These are phyloP conservation scores for Oehlia diaphana DNA, from an alignment of 192 early-diverging fungal species.

Conservation along the genomic window DNA sequence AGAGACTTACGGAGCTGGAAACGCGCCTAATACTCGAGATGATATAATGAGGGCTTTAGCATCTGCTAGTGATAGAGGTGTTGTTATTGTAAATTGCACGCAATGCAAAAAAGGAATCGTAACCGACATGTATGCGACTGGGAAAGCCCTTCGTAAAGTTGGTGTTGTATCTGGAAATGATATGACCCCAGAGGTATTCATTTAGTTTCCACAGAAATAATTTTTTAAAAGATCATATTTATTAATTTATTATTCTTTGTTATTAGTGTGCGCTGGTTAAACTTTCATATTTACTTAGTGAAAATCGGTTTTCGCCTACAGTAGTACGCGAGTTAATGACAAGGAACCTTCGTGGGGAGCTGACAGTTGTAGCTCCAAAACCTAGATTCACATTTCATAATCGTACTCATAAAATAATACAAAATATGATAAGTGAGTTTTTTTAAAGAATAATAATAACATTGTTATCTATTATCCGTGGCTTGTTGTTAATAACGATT, in stretches of 20 bases:
- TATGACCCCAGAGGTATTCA: constrained; percentile 82
- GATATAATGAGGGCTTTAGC: constrained; percentile 82
- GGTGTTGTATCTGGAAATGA: constrained; percentile 89
- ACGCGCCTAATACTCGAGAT: constrained; percentile 87
- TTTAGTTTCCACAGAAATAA: not conserved
- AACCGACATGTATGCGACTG: constrained; percentile 88
- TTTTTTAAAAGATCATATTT: not conserved
- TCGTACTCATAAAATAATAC: constrained; percentile 54
- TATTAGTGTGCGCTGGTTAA: constrained; percentile 88
- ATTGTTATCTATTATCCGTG: too few relatives aligned
- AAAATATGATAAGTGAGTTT: constrained; percentile 41
- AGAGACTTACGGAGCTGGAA: constrained; percentile 96
- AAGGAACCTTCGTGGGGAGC: constrained; percentile 87
- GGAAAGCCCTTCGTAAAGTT: constrained; percentile 75
- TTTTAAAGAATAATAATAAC: not conserved
- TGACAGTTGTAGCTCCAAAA: constrained; percentile 69
- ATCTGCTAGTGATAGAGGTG: constrained; percentile 88
- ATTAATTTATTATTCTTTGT: constrained; percentile 27
- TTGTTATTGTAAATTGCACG: constrained; percentile 96
- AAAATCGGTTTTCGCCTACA: constrained; percentile 55
- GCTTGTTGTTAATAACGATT: not conserved
- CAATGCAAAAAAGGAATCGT: constrained; percentile 88
- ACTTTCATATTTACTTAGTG: constrained; percentile 88
- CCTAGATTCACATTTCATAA: constrained; percentile 70
- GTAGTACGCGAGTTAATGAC: constrained; percentile 80